These are phyloP conservation scores for Tetrapisispora fleetii DNA, from an alignment of 805 yeast species.

Conservation along the genomic window DNA sequence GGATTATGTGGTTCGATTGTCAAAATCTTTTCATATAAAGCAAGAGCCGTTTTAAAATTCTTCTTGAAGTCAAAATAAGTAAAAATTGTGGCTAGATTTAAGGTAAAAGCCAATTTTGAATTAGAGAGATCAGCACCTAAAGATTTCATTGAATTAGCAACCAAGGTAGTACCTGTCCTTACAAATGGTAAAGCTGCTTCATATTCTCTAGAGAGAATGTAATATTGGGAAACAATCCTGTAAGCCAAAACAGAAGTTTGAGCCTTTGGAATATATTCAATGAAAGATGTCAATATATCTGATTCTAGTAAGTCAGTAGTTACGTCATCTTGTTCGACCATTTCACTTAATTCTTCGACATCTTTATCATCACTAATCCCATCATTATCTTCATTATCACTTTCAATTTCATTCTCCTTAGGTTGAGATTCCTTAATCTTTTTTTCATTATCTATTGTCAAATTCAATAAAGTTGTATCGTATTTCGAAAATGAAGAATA, in stretches of 20 bases:
- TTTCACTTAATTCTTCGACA: slow-evolving; percentile 18
- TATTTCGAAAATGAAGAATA: slow-evolving; percentile 63
- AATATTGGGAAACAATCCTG: slow-evolving; percentile 54
- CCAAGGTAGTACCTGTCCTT: slow-evolving; percentile 45
- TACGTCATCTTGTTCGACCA: slow-evolving; percentile 21
- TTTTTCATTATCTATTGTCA: slow-evolving; percentile 11
- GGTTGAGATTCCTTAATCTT: slow-evolving; percentile 1
- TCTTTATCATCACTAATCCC: slow-evolving; percentile 9
- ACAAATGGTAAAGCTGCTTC: slow-evolving; percentile 51
- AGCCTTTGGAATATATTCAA: slow-evolving; percentile 40
- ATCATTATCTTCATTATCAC: slow-evolving; percentile 6
- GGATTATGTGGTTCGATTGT: slow-evolving; percentile 36
- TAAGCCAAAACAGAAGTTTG: slow-evolving; percentile 48
- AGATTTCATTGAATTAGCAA: slow-evolving; percentile 39
- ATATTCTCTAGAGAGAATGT: slow-evolving; percentile 52
- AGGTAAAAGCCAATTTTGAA: slow-evolving; percentile 49
- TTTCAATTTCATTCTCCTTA: slow-evolving; percentile 7
- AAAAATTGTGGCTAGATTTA: slow-evolving; percentile 64
- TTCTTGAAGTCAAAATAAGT: slow-evolving; percentile 88
- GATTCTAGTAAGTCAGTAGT: slow-evolving; percentile 24
- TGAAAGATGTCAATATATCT: slow-evolving; percentile 41
- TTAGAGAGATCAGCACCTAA: slow-evolving; percentile 40
- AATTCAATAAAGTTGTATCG: slow-evolving; percentile 23
- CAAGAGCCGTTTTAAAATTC: slow-evolving; percentile 65
- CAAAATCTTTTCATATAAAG: slow-evolving; percentile 57